Evolutionary conservation across 2,329 filamentous ascomycete species (phyloP), one percentile per base, ranked within the genome.

Genomic region (Claviceps sp.): DNA sequence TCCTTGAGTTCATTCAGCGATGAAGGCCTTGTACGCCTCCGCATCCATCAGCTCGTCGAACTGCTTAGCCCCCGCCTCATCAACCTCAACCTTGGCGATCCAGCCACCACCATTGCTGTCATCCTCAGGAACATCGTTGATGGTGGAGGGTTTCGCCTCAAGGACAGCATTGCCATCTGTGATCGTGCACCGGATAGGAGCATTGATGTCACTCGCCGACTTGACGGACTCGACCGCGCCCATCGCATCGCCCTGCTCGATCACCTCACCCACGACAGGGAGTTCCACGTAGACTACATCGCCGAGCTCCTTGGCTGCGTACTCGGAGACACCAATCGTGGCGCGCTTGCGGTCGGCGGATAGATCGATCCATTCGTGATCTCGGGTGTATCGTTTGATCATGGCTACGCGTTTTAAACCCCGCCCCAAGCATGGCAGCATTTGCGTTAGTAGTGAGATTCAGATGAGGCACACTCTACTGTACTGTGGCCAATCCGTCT

Each of bases 261-360:
- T 78, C 61, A 84, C 79, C 60, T 82, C 73, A 58, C 81, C 84
- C 46, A 76, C 65, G 59, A 83, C 75, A 52, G 93, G 93, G 34
- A 98, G 85, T 76, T 98, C 93, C 63, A 97, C 89, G 74, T 86
- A 98, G 65, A 98, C 91, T 54, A 97, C 90, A 67, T 98, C 93
- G 59, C 93, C 93, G 56, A 98, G 86, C 59, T 88, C 84, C 62
- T 94, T 80, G 59, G 93, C 87, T 20, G 93, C 93, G 76, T 95
- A 97, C 60, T 84, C 77, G 52, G 88, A 93, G 68, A 98, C 95
- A 55, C 93, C 93, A 59, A 83, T 75, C 49, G 78, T 80, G 75
- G 87, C 90, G 48, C 83, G 85, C 70, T 86, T 91, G 67, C 85
- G 82, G 71, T 94, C 86, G 49, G 80, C 81, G 52, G 83, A 84